Evolutionary conservation across 768 basidiomycete species (phyloP), one percentile per base, ranked within the genome.

Genomic region (Cystobasidium onofrii): DNA sequence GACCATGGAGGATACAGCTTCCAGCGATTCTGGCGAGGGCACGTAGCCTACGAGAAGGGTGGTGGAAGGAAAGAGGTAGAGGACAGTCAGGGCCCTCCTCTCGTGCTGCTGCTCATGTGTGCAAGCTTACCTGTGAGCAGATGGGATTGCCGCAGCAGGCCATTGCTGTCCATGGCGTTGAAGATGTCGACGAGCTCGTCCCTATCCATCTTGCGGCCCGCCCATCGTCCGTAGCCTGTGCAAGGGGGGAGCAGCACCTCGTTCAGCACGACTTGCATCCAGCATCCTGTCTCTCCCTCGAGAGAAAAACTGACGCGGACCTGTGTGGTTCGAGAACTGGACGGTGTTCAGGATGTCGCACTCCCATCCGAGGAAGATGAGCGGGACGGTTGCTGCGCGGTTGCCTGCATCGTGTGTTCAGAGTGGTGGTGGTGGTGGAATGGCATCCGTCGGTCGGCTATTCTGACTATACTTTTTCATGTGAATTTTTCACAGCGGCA

Each of bases 281-380:
- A 9, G 18, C 18, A 9, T 18, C 41, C 41, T 43, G 9, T 18
- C 7, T 43, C 41, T 7, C 41, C 41, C 18, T 7, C 41, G 7
- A 9, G 41, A 43, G 9, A 7, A 23, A 23, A 29, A 55, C 52
- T 31, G 55, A 60, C 54, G 69, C 34, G 55, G 29, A 90, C 92
- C 93, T 6, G 92, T 85, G 80, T 99, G 95, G 77, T 98, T 99
- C 9, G 91, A 91, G 80, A 90, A 97, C 78, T 96, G 90, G 43
- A 97, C 94, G 0, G 75, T 73, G 72, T 63, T 82, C 86, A 79
- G 81, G 81, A 91, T 92, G 84, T 99, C 96, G 55, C 98, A 94
- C 77, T 99, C 92, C 81, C 89, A 98, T 13, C 92, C 95, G 55
- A 98, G 86, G 75, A 83, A 78, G 73, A 84, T 83, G 9, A 84